phyloP scores from a whole-genome alignment of 352 stramenopile genomes.

The Phytopythium montanum region DNA sequence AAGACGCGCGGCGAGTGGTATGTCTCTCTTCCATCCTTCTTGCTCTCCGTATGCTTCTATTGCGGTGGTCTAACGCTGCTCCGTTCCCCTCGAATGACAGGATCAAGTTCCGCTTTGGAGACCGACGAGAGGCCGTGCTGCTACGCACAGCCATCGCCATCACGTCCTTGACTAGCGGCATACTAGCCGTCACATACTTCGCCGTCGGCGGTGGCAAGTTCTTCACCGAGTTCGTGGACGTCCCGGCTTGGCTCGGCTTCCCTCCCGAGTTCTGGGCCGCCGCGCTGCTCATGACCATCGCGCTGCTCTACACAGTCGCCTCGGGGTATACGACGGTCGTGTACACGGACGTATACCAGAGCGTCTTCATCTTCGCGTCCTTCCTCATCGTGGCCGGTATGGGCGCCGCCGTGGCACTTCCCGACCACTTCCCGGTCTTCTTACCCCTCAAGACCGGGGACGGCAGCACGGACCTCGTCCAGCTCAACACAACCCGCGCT shows the following conservation, averaged over 20 bases:
- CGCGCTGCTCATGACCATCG: slow-evolving; percentile 56
- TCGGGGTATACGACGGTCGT: slow-evolving; percentile 73
- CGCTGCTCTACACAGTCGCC: slow-evolving; percentile 68
- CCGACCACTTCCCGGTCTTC: slow-evolving; percentile 55
- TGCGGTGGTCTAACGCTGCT: background rate
- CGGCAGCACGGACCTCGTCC: slow-evolving; percentile 32
- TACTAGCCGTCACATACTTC: slow-evolving; percentile 76
- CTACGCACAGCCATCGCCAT: slow-evolving; percentile 66
- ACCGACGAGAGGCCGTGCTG: slow-evolving; percentile 41
- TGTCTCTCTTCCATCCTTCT: background rate
- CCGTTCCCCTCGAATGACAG: slow-evolving; percentile 17
- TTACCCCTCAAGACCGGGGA: slow-evolving; percentile 32
- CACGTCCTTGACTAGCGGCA: slow-evolving; percentile 59
- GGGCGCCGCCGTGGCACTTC: slow-evolving; percentile 53
- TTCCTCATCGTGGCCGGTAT: slow-evolving; percentile 61
- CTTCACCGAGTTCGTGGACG: slow-evolving; percentile 66
- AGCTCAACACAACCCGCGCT: slow-evolving; percentile 41
- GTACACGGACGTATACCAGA: slow-evolving; percentile 84
- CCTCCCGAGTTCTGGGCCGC: slow-evolving; percentile 73
- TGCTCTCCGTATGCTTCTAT: background rate
- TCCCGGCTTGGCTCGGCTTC: slow-evolving; percentile 52
- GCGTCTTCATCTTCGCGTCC: slow-evolving; percentile 75
- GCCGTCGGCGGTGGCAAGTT: slow-evolving; percentile 76
- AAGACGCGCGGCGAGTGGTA: slow-evolving; percentile 80
- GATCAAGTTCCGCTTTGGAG: slow-evolving; percentile 81